Base-by-base conservation (phyloP, 192 early-diverging fungal genomes). In the Coemansia sp. region DNA sequence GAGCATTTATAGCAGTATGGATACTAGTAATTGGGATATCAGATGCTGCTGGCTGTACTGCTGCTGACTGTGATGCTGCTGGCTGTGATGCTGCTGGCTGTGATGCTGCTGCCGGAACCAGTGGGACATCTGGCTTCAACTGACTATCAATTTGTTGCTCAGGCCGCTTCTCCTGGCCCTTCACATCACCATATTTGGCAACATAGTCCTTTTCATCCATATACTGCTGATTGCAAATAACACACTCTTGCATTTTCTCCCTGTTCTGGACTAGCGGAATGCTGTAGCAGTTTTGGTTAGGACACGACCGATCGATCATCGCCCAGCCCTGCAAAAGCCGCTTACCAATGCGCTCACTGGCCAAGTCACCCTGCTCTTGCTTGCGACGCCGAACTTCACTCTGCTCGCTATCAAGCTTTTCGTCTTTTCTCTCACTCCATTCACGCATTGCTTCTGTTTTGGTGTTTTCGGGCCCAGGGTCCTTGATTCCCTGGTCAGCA, bases 241-340 rank as follows among this genome's bases (percentile, higher is more conserved):
- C 72, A 20, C 72, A 74, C 45, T 60, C 36, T 57, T 74, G 72
- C 15, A 64, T 18, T 40, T 56, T 50, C 12, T 65, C 57, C 15
- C 45, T 59, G 51, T 68, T 58, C 38, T 68, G 53, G 6, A 75
- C 61, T 19, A 75, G 54, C 37, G 72, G 72, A 3, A 77, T 68
- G 13, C 14, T 52, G 33, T 56, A 51, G 52, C 73, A 77, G 12
- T 21, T 26, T 12, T 55, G 55, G 19, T 63, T 66, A 4, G 73
- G 63, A 28, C 73, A 77, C 38, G 53, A 26, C 33, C 50, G 57
- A 16, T 70, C 73, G 20, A 77, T 53, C 67, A 77, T 59, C 9
- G 58, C 53, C 73, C 73, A 77, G 14, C 73, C 73, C 45, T 77
- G 59, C 40, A 77, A 37, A 18, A 77, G 54, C 40, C 58, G 53